Conservation (phyloP, 768 basidiomycete species). For the Auriscalpium microsporum region DNA sequence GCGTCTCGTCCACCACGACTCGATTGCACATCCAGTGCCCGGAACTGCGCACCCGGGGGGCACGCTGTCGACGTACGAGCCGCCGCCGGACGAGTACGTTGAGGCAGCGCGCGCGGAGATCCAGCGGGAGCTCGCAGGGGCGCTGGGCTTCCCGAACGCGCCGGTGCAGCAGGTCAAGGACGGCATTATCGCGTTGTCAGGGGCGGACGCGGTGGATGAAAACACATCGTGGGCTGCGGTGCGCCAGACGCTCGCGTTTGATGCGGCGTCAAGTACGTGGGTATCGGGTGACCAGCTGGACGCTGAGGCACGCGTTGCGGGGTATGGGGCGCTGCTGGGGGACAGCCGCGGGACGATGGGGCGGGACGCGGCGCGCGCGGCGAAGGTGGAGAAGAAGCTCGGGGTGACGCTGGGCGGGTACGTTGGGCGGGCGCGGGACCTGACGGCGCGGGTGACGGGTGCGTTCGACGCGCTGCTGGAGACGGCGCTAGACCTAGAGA, state of each 20-base stretch:
- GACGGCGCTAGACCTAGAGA: conserved; percentile 64
- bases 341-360: conserved; percentile 64
- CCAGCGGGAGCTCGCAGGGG: conserved; percentile 69
- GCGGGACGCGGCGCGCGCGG: conserved; percentile 70
- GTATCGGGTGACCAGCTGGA: conserved; percentile 56
- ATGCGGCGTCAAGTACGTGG: conserved; percentile 51
- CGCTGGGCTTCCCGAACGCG: conserved; percentile 82
- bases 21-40: conserved; percentile 79
- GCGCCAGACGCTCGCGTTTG: conserved; percentile 56
- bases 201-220: conserved; percentile 54
- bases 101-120: conserved; percentile 61
- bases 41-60: conserved; percentile 76
- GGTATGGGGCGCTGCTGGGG: conserved; percentile 53
- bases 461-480: conserved; percentile 66
- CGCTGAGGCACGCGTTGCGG: conserved; percentile 49
- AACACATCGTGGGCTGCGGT: conserved; percentile 63
- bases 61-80: conserved; percentile 55
- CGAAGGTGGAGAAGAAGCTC: conserved; percentile 88
- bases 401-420: conserved; percentile 87
- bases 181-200: conserved; percentile 56
- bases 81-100: conserved; percentile 73
- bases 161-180: conserved; percentile 70
- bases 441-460: conserved; percentile 53
- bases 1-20: conserved; percentile 76
- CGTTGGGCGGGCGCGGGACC: conserved; percentile 59